Conservation (phyloP, 2,329 filamentous ascomycete genomes). For the Chrysoporthe cubensis region DNA sequence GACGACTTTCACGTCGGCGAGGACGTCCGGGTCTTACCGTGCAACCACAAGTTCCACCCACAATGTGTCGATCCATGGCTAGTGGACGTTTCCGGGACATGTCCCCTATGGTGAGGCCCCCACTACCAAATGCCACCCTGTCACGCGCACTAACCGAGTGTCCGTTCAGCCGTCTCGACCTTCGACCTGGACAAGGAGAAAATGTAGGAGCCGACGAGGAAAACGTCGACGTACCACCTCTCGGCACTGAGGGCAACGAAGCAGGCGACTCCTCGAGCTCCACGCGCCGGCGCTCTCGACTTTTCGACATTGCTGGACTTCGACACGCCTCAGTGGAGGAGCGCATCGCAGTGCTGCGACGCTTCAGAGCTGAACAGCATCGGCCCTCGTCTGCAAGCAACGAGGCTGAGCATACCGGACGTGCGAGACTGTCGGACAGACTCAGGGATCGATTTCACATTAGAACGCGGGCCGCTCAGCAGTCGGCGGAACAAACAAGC, state of each 20-base stretch:
- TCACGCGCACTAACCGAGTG: constrained; percentile 21
- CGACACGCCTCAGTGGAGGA: constrained; percentile 64
- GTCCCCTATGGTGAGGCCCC: constrained; percentile 65
- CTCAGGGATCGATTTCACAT: constrained; percentile 59
- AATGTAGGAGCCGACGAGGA: constrained; percentile 31
- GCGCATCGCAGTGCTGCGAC: constrained; percentile 62
- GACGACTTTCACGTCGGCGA: constrained; percentile 70
- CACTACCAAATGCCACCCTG: neutral
- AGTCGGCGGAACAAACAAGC: constrained; percentile 17
- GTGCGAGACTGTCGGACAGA: constrained; percentile 51
- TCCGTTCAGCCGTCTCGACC: constrained; percentile 56
- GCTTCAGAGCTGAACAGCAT: constrained; percentile 49
- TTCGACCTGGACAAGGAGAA: constrained; percentile 47
- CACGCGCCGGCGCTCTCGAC: constrained; percentile 52
- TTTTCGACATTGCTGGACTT: constrained; percentile 61
- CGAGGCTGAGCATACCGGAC: constrained; percentile 42
- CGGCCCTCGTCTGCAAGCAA: constrained; percentile 20
- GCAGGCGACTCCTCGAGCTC: constrained; percentile 37
- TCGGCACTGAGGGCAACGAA: constrained; percentile 45
- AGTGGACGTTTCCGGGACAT: constrained; percentile 70
- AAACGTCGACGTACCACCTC: constrained; percentile 43
- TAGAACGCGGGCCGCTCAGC: constrained; percentile 45
- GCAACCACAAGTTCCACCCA: constrained; percentile 70
- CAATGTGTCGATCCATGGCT: constrained; percentile 72
- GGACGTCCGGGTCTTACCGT: constrained; percentile 70